Base-by-base conservation (phyloP, 306 rosid species). In the Rosa rugosa region DNA sequence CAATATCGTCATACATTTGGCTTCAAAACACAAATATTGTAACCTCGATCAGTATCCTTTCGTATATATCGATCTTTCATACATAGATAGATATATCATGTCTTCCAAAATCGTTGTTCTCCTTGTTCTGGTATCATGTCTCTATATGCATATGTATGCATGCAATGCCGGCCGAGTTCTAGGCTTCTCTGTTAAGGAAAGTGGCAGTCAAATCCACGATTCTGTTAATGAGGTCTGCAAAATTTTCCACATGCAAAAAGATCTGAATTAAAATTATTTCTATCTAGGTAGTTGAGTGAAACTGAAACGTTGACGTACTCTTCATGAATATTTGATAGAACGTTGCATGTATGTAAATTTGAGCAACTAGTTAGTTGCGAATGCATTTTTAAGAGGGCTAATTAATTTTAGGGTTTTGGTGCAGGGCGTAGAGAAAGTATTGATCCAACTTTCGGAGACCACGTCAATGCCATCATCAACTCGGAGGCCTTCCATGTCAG, bases 61-160 rank as follows among this genome's bases (percentile, higher is more conserved):
- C 53, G 6, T 49, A 49, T 12, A 49, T 49, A 49, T 14, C 54
- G 6, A 13, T 49, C 54, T 49, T 49, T 49, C 20, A 49, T 49
- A 14, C 34, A 49, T 49, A 49, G 50, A 49, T 49, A 14, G 38
- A 31, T 34, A 17, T 17, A 76, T 71, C 81, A 89, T 92, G 96
- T 60, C 88, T 87, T 85, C 82, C 70, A 75, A 87, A 72, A 44
- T 59, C 64, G 8, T 75, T 65, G 25, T 59, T 42, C 42, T 88
- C 64, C 11, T 79, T 80, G 64, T 92, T 47, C 79, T 90, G 47
- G 13, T 66, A 5, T 82, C 69, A 50, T 77, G 82, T 62, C 73
- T 90, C 70, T 75, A 82, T 76, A 73, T 89, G 87, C 94, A 89
- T 69, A 75, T 89, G 87, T 91, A 88, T 92, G 97, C 94, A 88